These are phyloP conservation scores for Rubus idaeus DNA, from an alignment of 306 rosid species.

Conservation along the genomic window DNA sequence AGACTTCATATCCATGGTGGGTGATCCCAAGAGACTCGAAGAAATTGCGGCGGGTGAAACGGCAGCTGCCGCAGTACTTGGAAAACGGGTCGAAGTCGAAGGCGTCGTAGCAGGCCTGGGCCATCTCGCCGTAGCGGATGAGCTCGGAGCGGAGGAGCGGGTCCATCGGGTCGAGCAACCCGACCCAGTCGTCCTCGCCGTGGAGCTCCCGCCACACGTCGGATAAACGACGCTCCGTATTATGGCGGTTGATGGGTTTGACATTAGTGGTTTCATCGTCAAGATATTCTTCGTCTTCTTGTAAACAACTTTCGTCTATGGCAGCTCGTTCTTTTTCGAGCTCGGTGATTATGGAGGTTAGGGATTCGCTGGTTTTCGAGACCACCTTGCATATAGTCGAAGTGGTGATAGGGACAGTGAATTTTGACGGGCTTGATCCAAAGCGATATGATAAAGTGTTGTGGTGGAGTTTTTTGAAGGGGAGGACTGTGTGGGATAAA, in stretches of 20 bases:
- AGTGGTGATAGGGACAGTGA: neutral
- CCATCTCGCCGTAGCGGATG: slow-evolving; percentile 84
- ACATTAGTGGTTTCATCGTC: neutral
- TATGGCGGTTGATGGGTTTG: neutral
- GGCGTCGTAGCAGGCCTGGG: slow-evolving; percentile 84
- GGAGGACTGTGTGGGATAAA: slow-evolving; percentile 26
- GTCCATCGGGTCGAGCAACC: slow-evolving; percentile 72
- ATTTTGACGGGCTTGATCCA: neutral
- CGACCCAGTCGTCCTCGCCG: slow-evolving; percentile 68
- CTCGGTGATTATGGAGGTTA: slow-evolving; percentile 32
- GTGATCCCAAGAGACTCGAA: slow-evolving; percentile 37
- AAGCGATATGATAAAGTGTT: neutral
- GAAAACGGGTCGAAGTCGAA: slow-evolving; percentile 82
- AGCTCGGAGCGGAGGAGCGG: slow-evolving; percentile 59
- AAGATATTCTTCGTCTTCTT: neutral
- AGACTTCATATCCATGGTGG: slow-evolving; percentile 43
- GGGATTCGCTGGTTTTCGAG: slow-evolving; percentile 23
- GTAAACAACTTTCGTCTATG: neutral
- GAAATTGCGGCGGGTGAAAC: slow-evolving; percentile 43
- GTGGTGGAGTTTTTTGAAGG: slow-evolving; percentile 19
- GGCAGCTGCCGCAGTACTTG: slow-evolving; percentile 77
- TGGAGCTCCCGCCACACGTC: slow-evolving; percentile 69
- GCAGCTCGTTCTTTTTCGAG: slow-evolving; percentile 17
- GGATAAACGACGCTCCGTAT: slow-evolving; percentile 4
- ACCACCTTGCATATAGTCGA: slow-evolving; percentile 15